Base-by-base conservation (phyloP, 257 asterid genomes). In the Petunia axillaris region DNA sequence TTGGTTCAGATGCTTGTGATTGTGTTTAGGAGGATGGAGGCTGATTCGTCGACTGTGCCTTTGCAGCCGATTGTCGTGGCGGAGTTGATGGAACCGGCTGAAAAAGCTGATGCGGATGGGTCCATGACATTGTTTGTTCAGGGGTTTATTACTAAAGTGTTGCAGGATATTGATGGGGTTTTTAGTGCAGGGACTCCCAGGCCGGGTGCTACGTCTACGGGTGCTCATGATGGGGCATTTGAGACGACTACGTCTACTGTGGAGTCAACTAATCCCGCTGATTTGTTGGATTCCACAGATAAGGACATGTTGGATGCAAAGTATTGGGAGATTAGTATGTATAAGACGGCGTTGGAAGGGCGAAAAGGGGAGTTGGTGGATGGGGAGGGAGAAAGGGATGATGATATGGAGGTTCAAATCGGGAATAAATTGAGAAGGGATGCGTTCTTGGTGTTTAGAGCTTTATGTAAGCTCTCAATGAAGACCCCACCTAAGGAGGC, bases 271-370 rank as follows among this genome's bases (percentile, higher is more conserved):
- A 94, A 96, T 85, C 99, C 99, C 1, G 95, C 98, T 5, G 98
- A 94, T 91, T 91, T 96, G 88, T 87, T 96, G 93, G 99, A 94
- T 82, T 96, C 98, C 0, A 96, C 97, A 1, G 99, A 96, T 88
- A 96, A 91, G 92, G 99, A 96, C 87, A 96, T 96, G 99, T 83
- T 96, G 90, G 99, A 96, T 66, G 98, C 99, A 0, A 96, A 96
- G 89, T 94, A 94, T 82, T 96, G 99, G 99, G 99, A 96, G 93
- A 94, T 96, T 82, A 93, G 99, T 83, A 94, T 96, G 99, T 96
- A 96, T 82, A 96, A 96, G 89, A 91, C 98, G 3, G 99, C 99
- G 1, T 82, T 96, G 81, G 98, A 94, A 86, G 99, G 98, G 75
- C 82, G 98, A 89, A 96, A 94, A 88, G 99, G 97, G 77, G 99